Evolutionary conservation across 768 basidiomycete genomes (phyloP).

Genomic region (Suillus alpinus): DNA sequence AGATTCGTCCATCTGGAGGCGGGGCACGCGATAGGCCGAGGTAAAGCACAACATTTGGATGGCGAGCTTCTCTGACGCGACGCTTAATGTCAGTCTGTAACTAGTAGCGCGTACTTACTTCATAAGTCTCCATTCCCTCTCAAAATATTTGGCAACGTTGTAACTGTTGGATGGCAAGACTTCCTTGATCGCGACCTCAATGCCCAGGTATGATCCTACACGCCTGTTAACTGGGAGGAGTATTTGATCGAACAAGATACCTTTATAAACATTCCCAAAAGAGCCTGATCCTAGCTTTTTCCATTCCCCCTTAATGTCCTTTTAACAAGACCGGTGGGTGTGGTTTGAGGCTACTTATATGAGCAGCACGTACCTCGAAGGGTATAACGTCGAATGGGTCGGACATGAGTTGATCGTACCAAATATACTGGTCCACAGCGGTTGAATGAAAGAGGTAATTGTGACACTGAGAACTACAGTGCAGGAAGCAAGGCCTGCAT

Average conservation of each 20-base stretch:
- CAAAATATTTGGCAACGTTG: conserved; percentile 96
- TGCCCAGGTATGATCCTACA: conserved; percentile 87
- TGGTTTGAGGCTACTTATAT: neutral
- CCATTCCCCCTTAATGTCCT: conserved; percentile 90
- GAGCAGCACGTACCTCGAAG: conserved; percentile 56
- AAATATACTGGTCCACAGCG: neutral
- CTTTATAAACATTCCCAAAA: conserved; percentile 91
- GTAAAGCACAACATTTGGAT: conserved; percentile 91
- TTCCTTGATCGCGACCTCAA: conserved; percentile 96
- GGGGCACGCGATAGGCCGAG: conserved; percentile 86
- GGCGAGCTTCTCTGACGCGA: conserved; percentile 64
- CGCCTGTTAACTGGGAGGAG: conserved; percentile 5
- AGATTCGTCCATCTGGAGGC: conserved; percentile 77
- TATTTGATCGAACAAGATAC: conserved; percentile 33
- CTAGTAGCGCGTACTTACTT: conserved; percentile 41
- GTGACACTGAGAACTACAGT: neutral
- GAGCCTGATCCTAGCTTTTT: conserved; percentile 89
- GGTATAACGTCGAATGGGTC: conserved; percentile 89
- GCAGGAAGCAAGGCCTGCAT: neutral
- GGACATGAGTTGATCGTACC: conserved; percentile 34
- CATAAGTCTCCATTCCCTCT: conserved; percentile 98
- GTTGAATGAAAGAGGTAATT: neutral
- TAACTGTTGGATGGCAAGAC: conserved; percentile 89
- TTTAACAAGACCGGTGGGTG: conserved; percentile 9
- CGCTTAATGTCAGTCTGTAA: conserved; percentile 5